Base-by-base conservation (phyloP, 2,329 filamentous ascomycete species). In the Sclerotinia trifoliorum region DNA sequence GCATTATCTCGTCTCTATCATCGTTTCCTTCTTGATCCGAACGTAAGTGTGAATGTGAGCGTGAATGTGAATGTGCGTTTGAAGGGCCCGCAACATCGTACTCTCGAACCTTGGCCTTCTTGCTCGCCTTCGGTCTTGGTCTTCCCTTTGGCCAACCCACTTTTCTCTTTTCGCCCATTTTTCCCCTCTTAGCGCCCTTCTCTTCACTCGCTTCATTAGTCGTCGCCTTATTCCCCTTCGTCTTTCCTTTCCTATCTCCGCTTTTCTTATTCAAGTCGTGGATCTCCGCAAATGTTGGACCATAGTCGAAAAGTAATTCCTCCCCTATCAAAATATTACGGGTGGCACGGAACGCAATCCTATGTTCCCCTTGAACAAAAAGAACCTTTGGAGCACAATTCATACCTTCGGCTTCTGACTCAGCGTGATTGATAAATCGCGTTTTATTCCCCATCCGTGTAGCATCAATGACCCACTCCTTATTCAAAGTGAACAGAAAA, bases 241-340 rank as follows among this genome's bases (percentile, higher is more conserved):
- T 42, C 10, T 60, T 61, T 5, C 24, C 32, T 42, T 66, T 49
- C 2, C n/a, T 8, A 29, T 66, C 44, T 5, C 15, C 54, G 5
- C 73, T 48, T 69, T 83, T 84, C 77, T 84, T 83, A 46, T 81
- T 87, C 68, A 89, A 77, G 69, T 73, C 73, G 39, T 76, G 74
- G 44, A 73, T 73, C 19, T 88, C 88, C 17, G 86, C 85, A 73
- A 90, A 89, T 70, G 88, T 88, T 85, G 54, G n/a, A n/a, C 90
- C 90, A 73, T 96, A 95, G 75, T 94, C 86, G 78, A 94, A 96
- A 76, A 93, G 90, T 0, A 96, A 80, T 78, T 95, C 92, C 70
- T 93, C 89, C 32, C 92, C 92, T 4, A 85, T 82, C 69, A 84
- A 82, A 74, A 95, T 90, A 52, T 90, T 84, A 2, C 86, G 82